Evolutionary conservation across 2,329 filamentous ascomycete species (phyloP).

Genomic region (Diaporthe australafricana): DNA sequence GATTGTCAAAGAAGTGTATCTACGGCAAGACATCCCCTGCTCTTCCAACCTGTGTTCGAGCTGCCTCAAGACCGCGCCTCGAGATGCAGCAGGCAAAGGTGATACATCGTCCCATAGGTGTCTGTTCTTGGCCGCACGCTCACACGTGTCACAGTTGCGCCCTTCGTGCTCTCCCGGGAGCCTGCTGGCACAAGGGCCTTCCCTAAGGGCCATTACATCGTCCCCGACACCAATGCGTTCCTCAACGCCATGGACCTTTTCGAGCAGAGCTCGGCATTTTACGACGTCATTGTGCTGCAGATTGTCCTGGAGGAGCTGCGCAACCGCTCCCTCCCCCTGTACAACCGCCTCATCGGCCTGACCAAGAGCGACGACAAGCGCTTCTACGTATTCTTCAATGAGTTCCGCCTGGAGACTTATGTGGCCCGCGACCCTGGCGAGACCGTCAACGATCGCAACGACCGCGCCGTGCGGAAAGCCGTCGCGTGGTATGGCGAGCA

Average conservation of each 20-base stretch:
- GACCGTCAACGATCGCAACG: conserved; percentile 95
- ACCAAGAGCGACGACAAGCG: conserved; percentile 97
- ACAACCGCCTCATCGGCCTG: conserved; percentile 90
- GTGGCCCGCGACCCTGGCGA: conserved; percentile 80
- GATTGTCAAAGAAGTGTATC: conserved; percentile 95
- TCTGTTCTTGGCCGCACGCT: conserved; percentile 11
- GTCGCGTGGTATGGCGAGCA: conserved; percentile 93
- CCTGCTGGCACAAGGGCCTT: conserved; percentile 87
- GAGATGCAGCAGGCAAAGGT: conserved; percentile 84
- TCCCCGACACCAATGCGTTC: conserved; percentile 96
- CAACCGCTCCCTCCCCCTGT: conserved; percentile 92
- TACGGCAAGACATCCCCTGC: conserved; percentile 96
- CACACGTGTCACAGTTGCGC: conserved; percentile 67
- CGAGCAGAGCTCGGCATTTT: conserved; percentile 90
- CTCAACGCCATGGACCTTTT: conserved; percentile 97
- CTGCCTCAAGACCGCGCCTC: conserved; percentile 80
- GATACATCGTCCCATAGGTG: conserved; percentile 43
- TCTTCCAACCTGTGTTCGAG: conserved; percentile 87
- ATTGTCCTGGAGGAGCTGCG: conserved; percentile 96
- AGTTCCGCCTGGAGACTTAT: conserved; percentile 94
- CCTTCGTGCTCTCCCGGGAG: conserved; percentile 89
- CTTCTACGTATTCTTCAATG: conserved; percentile 99
- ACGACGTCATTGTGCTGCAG: conserved; percentile 96
- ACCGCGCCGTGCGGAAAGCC: conserved; percentile 87
- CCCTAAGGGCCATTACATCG: conserved; percentile 89